These are phyloP conservation scores for Lindgomyces ingoldianus DNA, from an alignment of 495 filamentous ascomycete species.

Conservation along the genomic window DNA sequence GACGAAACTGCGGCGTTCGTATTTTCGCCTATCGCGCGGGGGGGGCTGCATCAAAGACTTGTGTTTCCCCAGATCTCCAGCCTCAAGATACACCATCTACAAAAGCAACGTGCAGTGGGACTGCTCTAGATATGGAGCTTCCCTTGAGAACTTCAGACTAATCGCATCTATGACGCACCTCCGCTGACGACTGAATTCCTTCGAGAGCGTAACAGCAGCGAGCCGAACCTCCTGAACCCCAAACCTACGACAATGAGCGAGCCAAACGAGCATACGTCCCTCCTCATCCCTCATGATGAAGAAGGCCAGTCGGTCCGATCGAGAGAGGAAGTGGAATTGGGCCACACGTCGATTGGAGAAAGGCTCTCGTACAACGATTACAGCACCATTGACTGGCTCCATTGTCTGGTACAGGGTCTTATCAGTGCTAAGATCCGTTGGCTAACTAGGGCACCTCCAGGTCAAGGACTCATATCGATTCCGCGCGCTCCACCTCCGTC, in stretches of 20 bases:
- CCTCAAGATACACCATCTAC: not conserved
- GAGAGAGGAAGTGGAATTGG: constrained; percentile 49
- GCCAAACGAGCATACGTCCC: constrained; percentile 37
- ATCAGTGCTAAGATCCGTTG: not conserved
- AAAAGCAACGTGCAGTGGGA: not conserved
- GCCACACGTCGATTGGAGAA: constrained; percentile 51
- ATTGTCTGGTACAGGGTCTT: constrained; percentile 49
- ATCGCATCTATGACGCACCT: not conserved
- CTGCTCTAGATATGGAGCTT: not conserved
- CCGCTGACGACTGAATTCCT: not conserved
- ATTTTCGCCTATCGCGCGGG: not conserved
- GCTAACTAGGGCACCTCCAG: constrained; percentile 28
- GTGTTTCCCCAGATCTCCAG: not conserved
- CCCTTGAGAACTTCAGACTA: not conserved
- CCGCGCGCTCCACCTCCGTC: constrained; percentile 44
- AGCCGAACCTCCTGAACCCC: not conserved
- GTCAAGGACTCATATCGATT: constrained; percentile 57
- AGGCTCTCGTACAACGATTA: constrained; percentile 58
- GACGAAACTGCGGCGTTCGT: not conserved
- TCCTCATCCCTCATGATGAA: constrained; percentile 38
- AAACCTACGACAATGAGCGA: not conserved
- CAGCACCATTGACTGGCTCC: constrained; percentile 59
- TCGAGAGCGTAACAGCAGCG: not conserved
- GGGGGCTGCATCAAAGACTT: not conserved
- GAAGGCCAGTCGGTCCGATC: constrained; percentile 42